Percentiles rank a stretch among this genome's conserved stretches.
Evolutionary conservation across 208 protist genomes (phyloP).

Genomic region (Plasmodiophora brassicae): DNA sequence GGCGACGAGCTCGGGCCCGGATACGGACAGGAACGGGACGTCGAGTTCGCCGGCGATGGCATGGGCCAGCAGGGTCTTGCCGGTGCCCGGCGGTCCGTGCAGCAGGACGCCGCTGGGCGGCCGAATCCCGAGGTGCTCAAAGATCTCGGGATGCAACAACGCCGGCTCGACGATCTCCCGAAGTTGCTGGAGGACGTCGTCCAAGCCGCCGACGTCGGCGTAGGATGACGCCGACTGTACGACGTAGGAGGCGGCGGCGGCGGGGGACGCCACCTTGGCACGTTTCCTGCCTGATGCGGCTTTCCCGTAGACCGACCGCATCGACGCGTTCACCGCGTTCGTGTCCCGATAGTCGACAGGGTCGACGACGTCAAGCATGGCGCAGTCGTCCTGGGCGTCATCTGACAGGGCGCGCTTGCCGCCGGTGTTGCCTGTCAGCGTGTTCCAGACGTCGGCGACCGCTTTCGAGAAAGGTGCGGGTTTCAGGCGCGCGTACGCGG

Average conservation of each 20-base stretch:
- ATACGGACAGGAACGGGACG: constrained; percentile 76
- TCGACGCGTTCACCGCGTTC: constrained; percentile 15
- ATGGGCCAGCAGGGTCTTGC: constrained; percentile 86
- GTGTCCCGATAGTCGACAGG: neutral
- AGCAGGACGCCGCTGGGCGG: constrained; percentile 88
- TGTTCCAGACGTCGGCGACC: neutral
- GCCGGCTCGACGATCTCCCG: constrained; percentile 87
- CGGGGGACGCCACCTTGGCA: neutral
- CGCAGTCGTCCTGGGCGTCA: neutral
- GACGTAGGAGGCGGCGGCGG: neutral
- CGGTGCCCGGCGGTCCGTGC: constrained; percentile 86
- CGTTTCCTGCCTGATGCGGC: neutral
- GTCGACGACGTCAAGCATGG: neutral
- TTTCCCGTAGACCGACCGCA: neutral
- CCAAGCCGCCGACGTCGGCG: constrained; percentile 39
- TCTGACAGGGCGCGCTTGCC: too few species aligned
- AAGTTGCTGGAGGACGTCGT: constrained; percentile 56
- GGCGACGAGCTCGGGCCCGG: constrained; percentile 73
- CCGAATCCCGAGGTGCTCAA: constrained; percentile 83
- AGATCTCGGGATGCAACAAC: constrained; percentile 85
- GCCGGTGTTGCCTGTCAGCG: neutral
- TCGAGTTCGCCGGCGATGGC: constrained; percentile 80
- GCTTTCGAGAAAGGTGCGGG: neutral
- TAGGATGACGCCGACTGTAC: too few species aligned
- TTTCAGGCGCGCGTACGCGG: neutral